Evolutionary conservation across 306 rosid genomes (phyloP).

Genomic region (Castanopsis chinensis): DNA sequence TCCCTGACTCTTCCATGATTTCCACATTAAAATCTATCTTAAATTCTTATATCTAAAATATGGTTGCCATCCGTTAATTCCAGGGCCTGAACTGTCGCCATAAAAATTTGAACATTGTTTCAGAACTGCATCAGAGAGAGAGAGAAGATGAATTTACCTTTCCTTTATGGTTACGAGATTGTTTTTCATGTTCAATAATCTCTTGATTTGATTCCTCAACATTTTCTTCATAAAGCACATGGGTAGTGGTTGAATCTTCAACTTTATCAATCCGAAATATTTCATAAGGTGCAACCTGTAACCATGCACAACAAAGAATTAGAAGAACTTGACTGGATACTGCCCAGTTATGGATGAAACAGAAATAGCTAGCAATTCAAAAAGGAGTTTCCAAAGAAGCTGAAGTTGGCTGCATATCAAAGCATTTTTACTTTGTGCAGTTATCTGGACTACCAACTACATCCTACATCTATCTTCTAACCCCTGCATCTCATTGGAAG

Average conservation of each 20-base stretch:
- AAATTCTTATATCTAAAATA: not conserved
- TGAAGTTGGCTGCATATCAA: not conserved
- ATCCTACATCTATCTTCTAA: not conserved
- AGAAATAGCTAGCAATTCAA: not conserved
- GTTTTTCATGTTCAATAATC: slow-evolving; percentile 42
- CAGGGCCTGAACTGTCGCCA: not conserved
- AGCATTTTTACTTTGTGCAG: not conserved
- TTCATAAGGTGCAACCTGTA: slow-evolving; percentile 80
- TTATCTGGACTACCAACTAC: not conserved
- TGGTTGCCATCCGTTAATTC: not conserved
- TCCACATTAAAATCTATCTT: not conserved
- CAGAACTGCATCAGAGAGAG: not conserved
- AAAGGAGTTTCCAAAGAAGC: slow-evolving; percentile 6
- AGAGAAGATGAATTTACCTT: slow-evolving; percentile 45
- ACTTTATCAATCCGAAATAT: slow-evolving; percentile 65
- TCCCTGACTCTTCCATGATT: not conserved
- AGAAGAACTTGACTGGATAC: not conserved
- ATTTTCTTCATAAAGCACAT: slow-evolving; percentile 48
- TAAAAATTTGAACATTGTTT: not conserved
- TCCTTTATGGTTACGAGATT: slow-evolving; percentile 36
- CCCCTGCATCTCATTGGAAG: not conserved
- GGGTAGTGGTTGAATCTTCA: slow-evolving; percentile 51
- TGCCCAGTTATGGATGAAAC: slow-evolving; percentile 9
- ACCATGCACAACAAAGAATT: slow-evolving; percentile 11
- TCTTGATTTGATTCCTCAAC: slow-evolving; percentile 53